A percentile compares a stretch with the other conserved stretches of the same genome.
phyloP scores from a whole-genome alignment of 345 rosid species.

The Stellera chamaejasme region DNA sequence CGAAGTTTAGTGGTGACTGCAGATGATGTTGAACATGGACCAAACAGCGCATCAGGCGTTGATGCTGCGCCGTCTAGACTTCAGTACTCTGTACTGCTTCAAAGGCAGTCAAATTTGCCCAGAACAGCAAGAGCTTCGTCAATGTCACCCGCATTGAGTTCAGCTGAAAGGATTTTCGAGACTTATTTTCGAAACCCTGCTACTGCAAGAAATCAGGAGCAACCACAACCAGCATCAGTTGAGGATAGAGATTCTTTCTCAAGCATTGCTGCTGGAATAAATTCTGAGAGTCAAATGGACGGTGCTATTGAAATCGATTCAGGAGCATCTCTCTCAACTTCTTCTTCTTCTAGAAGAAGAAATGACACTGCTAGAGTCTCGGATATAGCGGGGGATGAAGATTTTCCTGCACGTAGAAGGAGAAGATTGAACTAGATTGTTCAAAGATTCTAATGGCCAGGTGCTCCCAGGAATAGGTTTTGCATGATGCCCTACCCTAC shows the following conservation, averaged over 20 bases:
- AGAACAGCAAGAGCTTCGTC: constrained; percentile 39
- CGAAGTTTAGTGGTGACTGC: constrained; percentile 36
- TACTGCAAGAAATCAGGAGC: constrained; percentile 57
- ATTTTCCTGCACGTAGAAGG: constrained; percentile 83
- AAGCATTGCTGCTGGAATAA: constrained; percentile 77
- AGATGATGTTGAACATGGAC: constrained; percentile 47
- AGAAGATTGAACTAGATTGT: constrained; percentile 40
- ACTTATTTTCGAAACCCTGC: constrained; percentile 41
- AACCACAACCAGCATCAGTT: constrained; percentile 54
- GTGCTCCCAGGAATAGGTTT: constrained; percentile 1
- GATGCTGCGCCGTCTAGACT: constrained; percentile 41
- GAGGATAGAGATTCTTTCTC: constrained; percentile 91
- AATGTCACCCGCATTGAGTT: constrained; percentile 34
- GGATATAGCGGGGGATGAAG: constrained; percentile 61
- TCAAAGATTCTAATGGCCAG: background rate
- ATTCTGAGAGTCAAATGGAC: constrained; percentile 82
- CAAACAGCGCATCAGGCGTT: constrained; percentile 32
- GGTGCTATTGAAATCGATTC: constrained; percentile 84
- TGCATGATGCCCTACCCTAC: too few species aligned
- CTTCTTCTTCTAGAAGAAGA: constrained; percentile 66
- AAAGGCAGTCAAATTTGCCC: constrained; percentile 53
- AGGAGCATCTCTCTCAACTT: constrained; percentile 70
- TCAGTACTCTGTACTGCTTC: constrained; percentile 34
- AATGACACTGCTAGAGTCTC: constrained; percentile 60
- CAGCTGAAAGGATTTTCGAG: constrained; percentile 50